A percentile compares a stretch with the other conserved stretches of the same genome.
phyloP scores from a whole-genome alignment of 2,329 filamentous ascomycete genomes.

The Apiospora saccharicola region DNA sequence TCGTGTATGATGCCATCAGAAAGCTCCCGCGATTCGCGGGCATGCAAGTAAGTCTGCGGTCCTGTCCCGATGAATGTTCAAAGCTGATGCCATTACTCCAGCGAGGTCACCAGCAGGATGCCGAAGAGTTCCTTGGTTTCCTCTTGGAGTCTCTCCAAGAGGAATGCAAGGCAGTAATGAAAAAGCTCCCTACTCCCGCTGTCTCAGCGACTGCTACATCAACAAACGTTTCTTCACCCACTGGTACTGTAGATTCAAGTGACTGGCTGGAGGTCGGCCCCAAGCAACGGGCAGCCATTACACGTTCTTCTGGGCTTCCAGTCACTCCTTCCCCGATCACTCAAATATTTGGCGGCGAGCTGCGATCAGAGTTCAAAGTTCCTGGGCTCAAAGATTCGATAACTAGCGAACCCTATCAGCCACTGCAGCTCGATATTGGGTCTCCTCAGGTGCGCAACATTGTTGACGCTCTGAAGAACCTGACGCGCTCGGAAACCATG shows the following conservation, averaged over 20 bases:
- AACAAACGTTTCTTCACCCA: conserved; percentile 49
- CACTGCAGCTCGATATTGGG: conserved; percentile 93
- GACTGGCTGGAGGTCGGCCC: conserved; percentile 96
- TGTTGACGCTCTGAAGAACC: conserved; percentile 83
- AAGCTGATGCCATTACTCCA: conserved; percentile 43
- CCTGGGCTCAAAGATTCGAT: conserved; percentile 89
- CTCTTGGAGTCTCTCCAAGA: conserved; percentile 92
- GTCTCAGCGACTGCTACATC: conserved; percentile 44
- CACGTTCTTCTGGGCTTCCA: conserved; percentile 81
- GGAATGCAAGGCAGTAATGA: conserved; percentile 83
- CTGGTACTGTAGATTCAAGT: conserved; percentile 55
- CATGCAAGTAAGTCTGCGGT: conserved; percentile 74
- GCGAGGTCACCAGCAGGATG: conserved; percentile 97
- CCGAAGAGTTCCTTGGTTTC: conserved; percentile 95
- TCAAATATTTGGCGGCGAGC: conserved; percentile 91
- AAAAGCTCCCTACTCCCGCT: conserved; percentile 50
- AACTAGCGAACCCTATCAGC: conserved; percentile 91
- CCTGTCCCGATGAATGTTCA: conserved; percentile 24
- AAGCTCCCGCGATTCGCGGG: conserved; percentile 86
- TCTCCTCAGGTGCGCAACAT: conserved; percentile 88
- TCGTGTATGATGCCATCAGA: conserved; percentile 92
- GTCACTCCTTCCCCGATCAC: conserved; percentile 82
- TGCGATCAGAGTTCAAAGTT: conserved; percentile 88
- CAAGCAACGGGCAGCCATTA: conserved; percentile 87
- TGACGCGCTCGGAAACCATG: conserved; percentile 85